phyloP scores from a whole-genome alignment of 768 basidiomycete genomes.

The Guyanaporus albipodus region DNA sequence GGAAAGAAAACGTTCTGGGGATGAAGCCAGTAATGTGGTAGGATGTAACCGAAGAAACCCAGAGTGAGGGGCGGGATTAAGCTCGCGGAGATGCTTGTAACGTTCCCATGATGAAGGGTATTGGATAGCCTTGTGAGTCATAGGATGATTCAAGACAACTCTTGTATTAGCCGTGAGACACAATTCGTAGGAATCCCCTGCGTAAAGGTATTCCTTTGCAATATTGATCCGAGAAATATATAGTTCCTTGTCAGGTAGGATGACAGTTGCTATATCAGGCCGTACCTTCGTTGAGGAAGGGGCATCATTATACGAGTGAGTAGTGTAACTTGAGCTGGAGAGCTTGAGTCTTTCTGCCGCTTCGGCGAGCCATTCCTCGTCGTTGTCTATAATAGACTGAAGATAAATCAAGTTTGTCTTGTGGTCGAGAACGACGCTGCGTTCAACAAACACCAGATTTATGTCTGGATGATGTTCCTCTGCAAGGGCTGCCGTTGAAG shows the following conservation, averaged over 20 bases:
- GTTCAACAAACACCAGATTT: constrained; percentile 73
- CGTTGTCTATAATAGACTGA: constrained; percentile 60
- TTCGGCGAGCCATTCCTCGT: constrained; percentile 56
- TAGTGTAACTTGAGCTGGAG: constrained; percentile 9
- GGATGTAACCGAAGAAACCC: constrained; percentile 76
- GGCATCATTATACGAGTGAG: constrained; percentile 8
- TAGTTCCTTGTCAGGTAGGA: constrained; percentile 50
- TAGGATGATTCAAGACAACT: constrained; percentile 44
- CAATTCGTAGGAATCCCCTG: constrained; percentile 91
- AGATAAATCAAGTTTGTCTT: constrained; percentile 48
- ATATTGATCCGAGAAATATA: constrained; percentile 68
- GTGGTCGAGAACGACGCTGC: constrained; percentile 68
- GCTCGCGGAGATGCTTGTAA: constrained; percentile 63
- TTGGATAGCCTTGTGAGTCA: constrained; percentile 10
- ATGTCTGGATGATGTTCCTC: constrained; percentile 59
- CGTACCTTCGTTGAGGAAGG: constrained; percentile 27
- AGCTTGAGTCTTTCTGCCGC: constrained; percentile 29
- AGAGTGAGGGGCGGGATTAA: constrained; percentile 88
- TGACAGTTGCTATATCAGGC: constrained; percentile 32
- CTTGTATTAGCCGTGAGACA: constrained; percentile 78
- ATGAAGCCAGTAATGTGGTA: constrained; percentile 77
- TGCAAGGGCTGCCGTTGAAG: constrained; percentile 29
- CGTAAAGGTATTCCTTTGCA: constrained; percentile 70
- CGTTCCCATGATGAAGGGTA: constrained; percentile 58
- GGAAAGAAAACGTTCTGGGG: constrained; percentile 89